Base-by-base conservation (phyloP, 73 alveolate genomes). In the Paramecium pentaurelia region DNA sequence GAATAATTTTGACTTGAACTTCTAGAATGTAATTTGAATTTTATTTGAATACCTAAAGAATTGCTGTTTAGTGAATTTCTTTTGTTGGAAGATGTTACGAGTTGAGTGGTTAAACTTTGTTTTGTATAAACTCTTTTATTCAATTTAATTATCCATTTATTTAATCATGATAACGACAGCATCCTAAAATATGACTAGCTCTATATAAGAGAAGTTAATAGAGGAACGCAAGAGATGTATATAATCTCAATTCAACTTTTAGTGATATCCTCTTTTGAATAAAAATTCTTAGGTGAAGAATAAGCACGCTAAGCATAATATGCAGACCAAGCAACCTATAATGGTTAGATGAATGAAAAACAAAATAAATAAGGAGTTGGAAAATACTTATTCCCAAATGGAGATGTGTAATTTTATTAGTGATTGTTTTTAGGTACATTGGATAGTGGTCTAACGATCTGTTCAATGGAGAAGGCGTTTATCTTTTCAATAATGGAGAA, bases 401-500 rank as follows among this genome's bases (percentile, higher is more conserved):
- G 91, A 25, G 91, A 80, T 80, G 47, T 47, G 91, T 80, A 80
- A 80, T 27, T 18, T 7, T 8, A 45, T 30, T 25, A 14, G 22
- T 30, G 34, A 86, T 71, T n/a, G 40, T 40, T 58, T 14, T 28
- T 44, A 34, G 77, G 16, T 70, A 47, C 8, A 89, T 89, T 27
- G 94, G 94, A 28, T 25, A 83, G 44, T 89, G 94, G 94, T 40
- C 80, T 54, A 89, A 89, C 75, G 94, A 89, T 89, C 71, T 71
- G 12, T 89, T 71, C 40, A 77, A 89, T 49, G 94, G 94, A 10
- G 88, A 83, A 89, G 94, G 94, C 20, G 71, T 89, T 44, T 89
- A 89, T 36, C 36, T 89, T 1, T 89, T 71, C 54, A 58, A 36
- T 25, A 92, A 84, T 68, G 95, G 95, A 60, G 95, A 92, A 44